phyloP scores from a whole-genome alignment of 1,139 yeast species.

The Chernovozyma aurita region DNA sequence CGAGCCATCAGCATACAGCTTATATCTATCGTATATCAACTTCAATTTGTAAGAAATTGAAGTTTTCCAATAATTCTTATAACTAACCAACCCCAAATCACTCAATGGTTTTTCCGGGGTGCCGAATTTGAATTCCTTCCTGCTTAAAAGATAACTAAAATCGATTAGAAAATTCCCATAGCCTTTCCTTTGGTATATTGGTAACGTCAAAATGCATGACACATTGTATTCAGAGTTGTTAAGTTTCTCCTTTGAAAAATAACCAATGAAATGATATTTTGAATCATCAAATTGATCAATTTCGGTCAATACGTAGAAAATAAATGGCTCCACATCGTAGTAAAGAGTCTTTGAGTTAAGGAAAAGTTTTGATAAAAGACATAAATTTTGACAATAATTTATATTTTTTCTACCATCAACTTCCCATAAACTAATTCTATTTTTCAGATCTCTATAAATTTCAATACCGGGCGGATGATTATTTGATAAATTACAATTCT shows the following conservation, averaged over 20 bases:
- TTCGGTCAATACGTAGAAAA: constrained; percentile 81
- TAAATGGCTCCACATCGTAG: constrained; percentile 92
- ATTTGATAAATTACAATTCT: constrained; percentile 53
- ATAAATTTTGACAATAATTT: constrained; percentile 80
- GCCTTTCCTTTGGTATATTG: constrained; percentile 83
- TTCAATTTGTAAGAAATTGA: constrained; percentile 47
- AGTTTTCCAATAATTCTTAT: constrained; percentile 82
- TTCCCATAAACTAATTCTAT: constrained; percentile 72
- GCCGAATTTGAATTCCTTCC: constrained; percentile 74
- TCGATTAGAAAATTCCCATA: constrained; percentile 87
- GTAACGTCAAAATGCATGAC: constrained; percentile 86
- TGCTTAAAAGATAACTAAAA: constrained; percentile 75
- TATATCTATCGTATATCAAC: constrained; percentile 20
- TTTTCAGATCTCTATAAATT: constrained; percentile 61
- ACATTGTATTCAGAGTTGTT: constrained; percentile 75
- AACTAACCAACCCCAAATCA: constrained; percentile 79
- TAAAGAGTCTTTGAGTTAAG: constrained; percentile 87
- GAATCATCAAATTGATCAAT: constrained; percentile 43
- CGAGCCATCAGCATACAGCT: constrained; percentile 5
- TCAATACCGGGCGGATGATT: constrained; percentile 88
- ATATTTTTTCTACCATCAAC: constrained; percentile 87
- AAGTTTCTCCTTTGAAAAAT: constrained; percentile 85
- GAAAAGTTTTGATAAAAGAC: constrained; percentile 83
- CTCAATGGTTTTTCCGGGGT: constrained; percentile 95
- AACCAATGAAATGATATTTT: constrained; percentile 82